Base-by-base conservation (phyloP, 352 stramenopile species). In the Globisporangium heterothallicum region DNA sequence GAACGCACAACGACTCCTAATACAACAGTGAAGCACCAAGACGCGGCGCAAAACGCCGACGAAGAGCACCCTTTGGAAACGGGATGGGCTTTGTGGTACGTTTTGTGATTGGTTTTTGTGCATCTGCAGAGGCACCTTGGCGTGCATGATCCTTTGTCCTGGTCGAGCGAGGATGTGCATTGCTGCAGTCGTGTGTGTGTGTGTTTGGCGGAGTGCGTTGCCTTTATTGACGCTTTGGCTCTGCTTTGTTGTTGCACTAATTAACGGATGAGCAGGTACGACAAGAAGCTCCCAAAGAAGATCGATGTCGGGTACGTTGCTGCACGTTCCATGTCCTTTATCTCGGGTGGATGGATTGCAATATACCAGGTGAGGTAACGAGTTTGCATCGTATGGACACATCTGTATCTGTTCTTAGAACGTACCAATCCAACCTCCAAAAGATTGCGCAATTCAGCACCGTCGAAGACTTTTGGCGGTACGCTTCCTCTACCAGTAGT, bases 381-480 rank as follows among this genome's bases (percentile, higher is more conserved):
- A 34, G 8, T 26, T 19, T 9, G n/a, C 38, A 69, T 54, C 54
- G n/a, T 61, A n/a, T n/a, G 34, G 13, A 49, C 45, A 19, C 13
- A 8, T 25, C 25, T 35, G 24, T 56, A 16, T 14, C 16, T 41
- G 34, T 43, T 46, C 21, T 38, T 53, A 86, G 72, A 56, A 86
- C 75, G 59, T 90, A 88, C 66, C 65, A 85, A 59, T 87, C 70
- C 21, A 84, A 94, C 64, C 60, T 94, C 53, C 74, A 91, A 56
- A 92, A 95, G 61, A 91, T 96, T 60, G 83, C 81, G 47, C 89
- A 78, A 24, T 97, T 97, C 58, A 79, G 57, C 62, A 96, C 90
- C 6, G 86, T 97, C 29, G 90, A 97, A 60, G 85, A 92, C 63
- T 97, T 97, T 54, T 97, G 90, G 90, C 87, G 86, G 74, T 91